Evolutionary conservation across 371 early-diverging fungal genomes (phyloP), one percentile per base, ranked within the genome.

Genomic region (Dichotomocladium elegans): DNA sequence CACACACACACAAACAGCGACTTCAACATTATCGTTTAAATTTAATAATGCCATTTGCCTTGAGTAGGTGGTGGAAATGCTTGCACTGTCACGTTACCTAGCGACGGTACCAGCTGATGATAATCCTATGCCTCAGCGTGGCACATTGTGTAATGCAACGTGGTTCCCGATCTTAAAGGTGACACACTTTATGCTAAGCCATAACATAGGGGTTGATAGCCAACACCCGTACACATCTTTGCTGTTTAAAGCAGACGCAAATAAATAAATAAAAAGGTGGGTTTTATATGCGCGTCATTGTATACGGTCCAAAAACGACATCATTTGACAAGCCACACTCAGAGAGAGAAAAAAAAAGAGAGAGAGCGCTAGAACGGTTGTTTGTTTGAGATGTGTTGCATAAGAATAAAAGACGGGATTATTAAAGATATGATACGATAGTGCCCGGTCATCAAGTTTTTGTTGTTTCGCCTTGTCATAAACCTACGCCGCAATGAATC

Each of bases 141-240:
- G 28, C 29, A 28, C 19, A n/a, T 44, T 44, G 45, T 44, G 45
- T 26, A 44, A 44, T 44, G 21, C 45, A 44, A 44, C 45, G 45
- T 44, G 45, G 45, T 17, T 33, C 8, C 33, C 14, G 14, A 10
- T 33, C 14, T 33, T 8, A 10, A 33, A 33, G 33, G 10, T 33
- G 14, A 33, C 33, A 33, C 33, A 33, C n/a, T 33, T 10, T 33
- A 33, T n/a, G 8, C 33, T n/a, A 33, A 33, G 33, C 24, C 14
- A 42, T 17, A 7, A 19, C 42, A 42, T 33, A n/a, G n/a, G n/a
- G n/a, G n/a, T n/a, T n/a, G n/a, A n/a, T n/a, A n/a, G n/a, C n/a
- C n/a, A n/a, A n/a, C n/a, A n/a, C n/a, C n/a, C n/a, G n/a, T n/a
- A n/a, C n/a, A n/a, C n/a, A 33, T n/a, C n/a, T 33, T 33, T n/a